Evolutionary conservation across 306 rosid species (phyloP), one percentile per base, ranked within the genome.

Genomic region (Mucuna pruriens): DNA sequence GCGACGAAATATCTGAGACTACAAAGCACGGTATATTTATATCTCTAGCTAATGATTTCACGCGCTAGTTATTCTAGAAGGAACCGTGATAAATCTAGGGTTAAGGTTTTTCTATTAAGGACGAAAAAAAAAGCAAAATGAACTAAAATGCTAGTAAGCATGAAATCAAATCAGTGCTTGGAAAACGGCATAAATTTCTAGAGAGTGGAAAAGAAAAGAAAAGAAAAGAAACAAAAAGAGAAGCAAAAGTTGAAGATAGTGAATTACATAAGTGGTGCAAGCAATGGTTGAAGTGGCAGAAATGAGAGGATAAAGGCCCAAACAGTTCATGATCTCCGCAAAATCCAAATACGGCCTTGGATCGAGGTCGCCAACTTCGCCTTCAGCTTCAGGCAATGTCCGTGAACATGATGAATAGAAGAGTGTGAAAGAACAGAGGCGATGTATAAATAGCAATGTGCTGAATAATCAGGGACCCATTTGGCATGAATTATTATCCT

Each of bases 291-390:
- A 45, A 25, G 87, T 34, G 60, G 85, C 3, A 73, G 86, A 73
- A 81, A 77, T 42, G 6, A 77, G 60, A 75, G 86, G 80, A 62
- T 45, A 23, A 67, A 76, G 67, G 72, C 76, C 36, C 16, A 83
- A 38, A 82, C 85, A 83, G 55, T 63, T 55, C 23, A 82, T 34
- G 94, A 86, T 92, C 57, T 58, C 80, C 36, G 5, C 45, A 40
- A 61, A 22, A 10, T 64, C 8, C 78, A 58, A 49, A 36, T 3
- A 16, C 69, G 7, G 71, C 11, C 44, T 77, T 51, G 11, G 79
- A 75, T 66, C 38, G n/a, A 33, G 61, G 23, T 17, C 1, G 36
- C 34, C 6, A 31, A 38, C 2, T 76, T 74, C 40, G 29, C 44
- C 38, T 69, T 69, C 13, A 33, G 34, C 7, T 76, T 60, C 22